phyloP scores from a whole-genome alignment of 345 rosid species.

The Salix exigua region DNA sequence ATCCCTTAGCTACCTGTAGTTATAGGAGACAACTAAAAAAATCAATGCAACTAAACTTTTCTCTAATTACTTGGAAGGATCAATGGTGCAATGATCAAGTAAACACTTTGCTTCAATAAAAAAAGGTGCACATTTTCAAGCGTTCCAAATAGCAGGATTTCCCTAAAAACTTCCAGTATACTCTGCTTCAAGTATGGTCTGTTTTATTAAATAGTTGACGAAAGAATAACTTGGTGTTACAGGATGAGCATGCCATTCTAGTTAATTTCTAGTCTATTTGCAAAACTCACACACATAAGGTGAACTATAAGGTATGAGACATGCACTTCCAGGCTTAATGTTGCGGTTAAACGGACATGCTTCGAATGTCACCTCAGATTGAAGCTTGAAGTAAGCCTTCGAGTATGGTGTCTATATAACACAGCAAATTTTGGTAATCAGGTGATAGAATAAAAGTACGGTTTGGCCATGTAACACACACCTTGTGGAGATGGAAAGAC shows the following conservation, averaged over 20 bases:
- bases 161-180: not conserved
- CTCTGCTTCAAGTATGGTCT: not conserved
- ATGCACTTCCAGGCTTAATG: not conserved
- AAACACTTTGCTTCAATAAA: not conserved
- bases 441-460: not conserved
- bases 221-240: not conserved
- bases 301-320: not conserved
- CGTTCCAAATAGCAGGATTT: not conserved
- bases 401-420: not conserved
- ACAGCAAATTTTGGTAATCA: not conserved
- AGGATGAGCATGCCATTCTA: not conserved
- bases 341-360: not conserved
- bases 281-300: not conserved
- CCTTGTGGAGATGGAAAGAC: conserved; percentile 87
- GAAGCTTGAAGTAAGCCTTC: not conserved
- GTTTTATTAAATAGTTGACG: not conserved
- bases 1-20: not conserved
- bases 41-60: not conserved
- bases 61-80: not conserved
- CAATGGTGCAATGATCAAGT: not conserved
- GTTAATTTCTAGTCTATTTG: not conserved
- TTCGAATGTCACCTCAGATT: not conserved
- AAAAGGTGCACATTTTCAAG: too few relatives aligned
- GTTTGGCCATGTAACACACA: conserved; percentile 12
- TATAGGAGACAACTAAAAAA: not conserved